These are phyloP conservation scores for Byssoonygena ceratinophila DNA, from an alignment of 2,329 filamentous ascomycete species.

Conservation along the genomic window DNA sequence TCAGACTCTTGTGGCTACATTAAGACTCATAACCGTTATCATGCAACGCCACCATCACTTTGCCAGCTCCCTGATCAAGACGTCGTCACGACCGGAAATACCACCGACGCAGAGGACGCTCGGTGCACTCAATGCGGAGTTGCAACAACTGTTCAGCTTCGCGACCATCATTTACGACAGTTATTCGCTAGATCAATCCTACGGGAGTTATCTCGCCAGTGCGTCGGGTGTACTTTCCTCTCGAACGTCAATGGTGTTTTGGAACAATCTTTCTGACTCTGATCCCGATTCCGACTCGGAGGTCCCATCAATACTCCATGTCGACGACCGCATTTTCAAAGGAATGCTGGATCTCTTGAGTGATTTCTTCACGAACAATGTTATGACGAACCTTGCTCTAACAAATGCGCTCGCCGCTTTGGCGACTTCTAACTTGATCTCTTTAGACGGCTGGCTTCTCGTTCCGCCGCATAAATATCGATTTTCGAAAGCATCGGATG, in stretches of 20 bases:
- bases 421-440: constrained; percentile 72
- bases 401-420: constrained; percentile 76
- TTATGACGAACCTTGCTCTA: constrained; percentile 80
- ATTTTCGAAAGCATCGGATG: constrained; percentile 31
- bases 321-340: constrained; percentile 50
- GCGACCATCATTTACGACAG: constrained; percentile 31
- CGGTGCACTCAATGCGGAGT: constrained; percentile 33
- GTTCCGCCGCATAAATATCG: constrained; percentile 57
- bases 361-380: constrained; percentile 77
- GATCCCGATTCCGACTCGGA: constrained; percentile 32
- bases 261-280: constrained; percentile 14
- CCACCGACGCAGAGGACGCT: constrained; percentile 26
- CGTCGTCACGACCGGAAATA: constrained; percentile 24
- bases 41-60: constrained; percentile 81
- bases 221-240: constrained; percentile 44
- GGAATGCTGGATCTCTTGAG: constrained; percentile 52
- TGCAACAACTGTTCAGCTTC: constrained; percentile 30
- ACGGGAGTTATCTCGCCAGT: constrained; percentile 36
- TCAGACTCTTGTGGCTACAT: constrained; percentile 79
- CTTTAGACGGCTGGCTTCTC: constrained; percentile 81
- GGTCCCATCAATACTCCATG: constrained; percentile 53
- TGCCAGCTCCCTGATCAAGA: constrained; percentile 56
- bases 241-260: constrained; percentile 46
- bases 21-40: constrained; percentile 78
- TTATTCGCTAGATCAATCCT: constrained; percentile 33